These are phyloP conservation scores for Dryas drummondii DNA, from an alignment of 306 rosid species.

Conservation along the genomic window DNA sequence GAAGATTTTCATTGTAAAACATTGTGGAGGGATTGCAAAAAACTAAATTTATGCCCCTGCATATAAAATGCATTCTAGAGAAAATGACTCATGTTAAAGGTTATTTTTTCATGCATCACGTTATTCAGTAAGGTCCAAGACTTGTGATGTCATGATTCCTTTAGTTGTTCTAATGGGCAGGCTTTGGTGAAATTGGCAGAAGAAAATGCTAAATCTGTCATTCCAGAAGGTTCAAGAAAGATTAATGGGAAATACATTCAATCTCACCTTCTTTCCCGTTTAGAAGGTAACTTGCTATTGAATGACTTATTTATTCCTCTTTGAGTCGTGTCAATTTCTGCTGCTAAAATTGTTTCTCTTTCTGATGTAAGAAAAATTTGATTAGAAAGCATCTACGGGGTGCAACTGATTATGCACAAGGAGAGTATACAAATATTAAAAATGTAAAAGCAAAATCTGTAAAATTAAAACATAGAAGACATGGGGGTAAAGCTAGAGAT, in stretches of 20 bases:
- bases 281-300: constrained; percentile 54
- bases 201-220: constrained; percentile 69
- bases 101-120: background rate
- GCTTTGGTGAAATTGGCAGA: constrained; percentile 71
- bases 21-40: background rate
- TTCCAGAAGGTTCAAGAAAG: constrained; percentile 81
- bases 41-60: background rate
- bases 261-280: constrained; percentile 74
- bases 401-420: background rate
- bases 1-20: background rate
- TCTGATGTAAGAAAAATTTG: background rate
- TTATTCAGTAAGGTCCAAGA: background rate
- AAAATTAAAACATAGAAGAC: background rate
- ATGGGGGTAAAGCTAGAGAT: background rate
- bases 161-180: constrained; percentile 39
- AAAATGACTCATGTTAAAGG: background rate
- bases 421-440: background rate
- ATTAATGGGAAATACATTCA: constrained; percentile 91
- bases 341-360: background rate
- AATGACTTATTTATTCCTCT: background rate
- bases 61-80: background rate
- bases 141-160: constrained; percentile 14
- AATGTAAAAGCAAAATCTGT: background rate
- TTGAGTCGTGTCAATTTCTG: background rate
- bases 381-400: background rate